Evolutionary conservation across 768 basidiomycete genomes (phyloP).

Genomic region (Rickenella mellea): DNA sequence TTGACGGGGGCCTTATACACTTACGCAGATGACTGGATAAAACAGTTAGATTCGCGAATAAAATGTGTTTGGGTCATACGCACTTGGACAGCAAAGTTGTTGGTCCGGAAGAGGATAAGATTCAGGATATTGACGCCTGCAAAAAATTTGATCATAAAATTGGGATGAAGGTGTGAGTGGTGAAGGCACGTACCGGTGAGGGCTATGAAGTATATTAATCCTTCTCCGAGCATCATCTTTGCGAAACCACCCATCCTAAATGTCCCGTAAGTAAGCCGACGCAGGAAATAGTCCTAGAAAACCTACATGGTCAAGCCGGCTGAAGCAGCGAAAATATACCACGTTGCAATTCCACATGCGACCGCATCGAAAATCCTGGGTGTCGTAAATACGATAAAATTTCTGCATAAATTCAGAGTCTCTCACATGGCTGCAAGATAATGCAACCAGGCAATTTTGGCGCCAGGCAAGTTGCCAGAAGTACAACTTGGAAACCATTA

Average conservation of each 20-base stretch:
- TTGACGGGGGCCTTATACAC: not conserved
- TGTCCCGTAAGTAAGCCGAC: not conserved
- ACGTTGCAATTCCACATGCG: conserved; percentile 1
- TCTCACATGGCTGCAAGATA: conserved; percentile 4
- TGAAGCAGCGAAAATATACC: not conserved
- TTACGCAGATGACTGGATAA: conserved; percentile 2
- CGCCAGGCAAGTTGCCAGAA: conserved; percentile 1
- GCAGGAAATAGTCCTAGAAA: not conserved
- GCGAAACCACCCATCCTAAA: conserved; percentile 1
- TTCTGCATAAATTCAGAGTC: too few species aligned
- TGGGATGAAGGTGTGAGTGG: not conserved
- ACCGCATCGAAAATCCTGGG: conserved; percentile 2
- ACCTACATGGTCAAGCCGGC: not conserved
- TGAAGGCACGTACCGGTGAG: not conserved
- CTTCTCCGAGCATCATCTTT: conserved; percentile 3
- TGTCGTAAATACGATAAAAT: too few species aligned
- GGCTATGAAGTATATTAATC: conserved; percentile 3
- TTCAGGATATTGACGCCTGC: conserved; percentile 3
- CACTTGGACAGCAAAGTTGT: not conserved
- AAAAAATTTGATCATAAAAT: not conserved
- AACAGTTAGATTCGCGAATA: not conserved
- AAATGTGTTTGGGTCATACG: not conserved
- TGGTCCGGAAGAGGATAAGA: conserved; percentile 1
- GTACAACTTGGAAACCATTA: conserved; percentile 2
- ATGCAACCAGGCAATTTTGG: conserved; percentile 4